Base-by-base conservation (phyloP, 257 asterid species). In the Cynanchum wilfordii region DNA sequence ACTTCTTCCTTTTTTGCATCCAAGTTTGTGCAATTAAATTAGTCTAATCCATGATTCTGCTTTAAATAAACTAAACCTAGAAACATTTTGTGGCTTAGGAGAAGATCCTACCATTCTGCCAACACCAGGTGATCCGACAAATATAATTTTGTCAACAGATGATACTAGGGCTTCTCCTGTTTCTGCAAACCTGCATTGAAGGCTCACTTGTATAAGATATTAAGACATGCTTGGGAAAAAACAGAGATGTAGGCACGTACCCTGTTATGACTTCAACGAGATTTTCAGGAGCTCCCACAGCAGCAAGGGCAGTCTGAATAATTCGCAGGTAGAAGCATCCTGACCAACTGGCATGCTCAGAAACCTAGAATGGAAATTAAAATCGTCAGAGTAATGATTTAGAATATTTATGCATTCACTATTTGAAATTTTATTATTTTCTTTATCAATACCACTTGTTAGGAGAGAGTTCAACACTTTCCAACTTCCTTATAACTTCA, bases 321-420 rank as follows among this genome's bases (percentile, higher is more conserved):
- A 95, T 95, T 72, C 89, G 89, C 82, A 92, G 63, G 83, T 95
- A 95, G 78, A 95, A 95, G 84, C 98, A 95, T 75, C 98, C 98
- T 17, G 99, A 95, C 98, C 99, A 95, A 87, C 99, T 95, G 51
- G 99, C 98, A 79, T 95, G 89, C 79, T 95, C 99, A 60, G 99
- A 95, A 80, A 91, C 97, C 99, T 95, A 83, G 72, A 77, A 55
- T 64, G 66, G 76, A 20, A 66, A 49, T 72, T 67, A 74, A 29
- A 74, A 73, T 75, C 74, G 58, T 75, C 75, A 70, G 36, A 75
- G 80, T 63, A 76, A 49, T 42, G 62, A 72, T 64, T 64, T 49
- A 68, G 55, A 5, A 38, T 40, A 42, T 33, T 36, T 17, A 40
- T 12, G 49, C 42, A 27, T 22, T 36, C 19, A 8, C 72, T 30